These are phyloP conservation scores for Sporisorium graminicola DNA, from an alignment of 1,284 basidiomycete genomes.

Conservation along the genomic window DNA sequence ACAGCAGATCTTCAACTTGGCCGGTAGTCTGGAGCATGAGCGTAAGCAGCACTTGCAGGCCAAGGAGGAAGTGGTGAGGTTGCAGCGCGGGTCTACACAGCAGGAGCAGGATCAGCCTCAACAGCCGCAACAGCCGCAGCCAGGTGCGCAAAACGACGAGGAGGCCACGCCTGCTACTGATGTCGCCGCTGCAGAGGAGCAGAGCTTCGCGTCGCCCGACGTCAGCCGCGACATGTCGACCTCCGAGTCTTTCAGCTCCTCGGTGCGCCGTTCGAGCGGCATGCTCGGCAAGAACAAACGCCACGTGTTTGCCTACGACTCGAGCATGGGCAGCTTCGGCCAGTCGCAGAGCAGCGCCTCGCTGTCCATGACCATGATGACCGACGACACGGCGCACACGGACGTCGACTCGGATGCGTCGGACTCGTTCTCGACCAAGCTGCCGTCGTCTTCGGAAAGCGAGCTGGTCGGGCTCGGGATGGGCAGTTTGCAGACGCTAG, in stretches of 20 bases:
- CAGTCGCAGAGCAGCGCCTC: constrained; percentile 55
- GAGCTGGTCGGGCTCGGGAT: constrained; percentile 43
- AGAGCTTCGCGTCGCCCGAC: constrained; percentile 28
- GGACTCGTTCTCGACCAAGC: constrained; percentile 33
- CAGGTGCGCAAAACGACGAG: background rate
- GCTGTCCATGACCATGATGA: constrained; percentile 40
- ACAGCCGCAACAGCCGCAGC: constrained; percentile 3
- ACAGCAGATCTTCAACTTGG: constrained; percentile 68
- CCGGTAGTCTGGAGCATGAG: constrained; percentile 66
- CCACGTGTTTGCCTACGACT: constrained; percentile 65
- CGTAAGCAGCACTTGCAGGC: constrained; percentile 59
- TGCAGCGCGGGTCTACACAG: constrained; percentile 26
- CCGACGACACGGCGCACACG: constrained; percentile 44
- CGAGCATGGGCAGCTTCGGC: constrained; percentile 58
- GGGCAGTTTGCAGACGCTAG: constrained; percentile 50
- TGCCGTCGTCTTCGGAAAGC: constrained; percentile 25
- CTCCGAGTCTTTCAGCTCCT: constrained; percentile 24
- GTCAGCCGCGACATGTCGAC: constrained; percentile 20
- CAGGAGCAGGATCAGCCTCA: too few relatives aligned
- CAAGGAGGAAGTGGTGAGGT: constrained; percentile 45
- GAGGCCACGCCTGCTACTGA: background rate
- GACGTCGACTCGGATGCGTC: constrained; percentile 45
- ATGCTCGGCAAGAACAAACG: constrained; percentile 57
- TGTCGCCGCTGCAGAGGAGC: constrained; percentile 6
- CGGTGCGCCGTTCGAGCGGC: constrained; percentile 28